A percentile compares a stretch with the other conserved stretches of the same genome.
Evolutionary conservation across 2,329 filamentous ascomycete species (phyloP).

Genomic region (Shiraia sp.): DNA sequence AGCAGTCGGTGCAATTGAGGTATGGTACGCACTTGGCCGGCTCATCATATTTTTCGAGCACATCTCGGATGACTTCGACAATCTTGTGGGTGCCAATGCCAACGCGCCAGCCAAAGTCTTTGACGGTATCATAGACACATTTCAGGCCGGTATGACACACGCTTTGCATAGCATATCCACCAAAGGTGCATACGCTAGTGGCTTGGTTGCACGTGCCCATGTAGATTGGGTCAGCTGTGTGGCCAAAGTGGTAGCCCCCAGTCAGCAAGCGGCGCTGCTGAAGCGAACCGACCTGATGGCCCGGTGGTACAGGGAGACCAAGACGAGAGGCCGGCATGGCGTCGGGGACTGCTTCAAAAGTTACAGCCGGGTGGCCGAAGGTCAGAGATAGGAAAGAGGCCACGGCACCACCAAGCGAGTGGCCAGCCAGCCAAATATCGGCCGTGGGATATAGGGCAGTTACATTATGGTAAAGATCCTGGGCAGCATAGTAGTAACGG

Average conservation of each 20-base stretch:
- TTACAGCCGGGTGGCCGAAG: constrained; percentile 87
- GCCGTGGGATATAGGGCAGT: constrained; percentile 84
- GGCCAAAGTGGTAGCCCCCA: constrained; percentile 86
- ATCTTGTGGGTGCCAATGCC: constrained; percentile 92
- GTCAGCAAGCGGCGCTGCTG: constrained; percentile 63
- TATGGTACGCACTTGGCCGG: constrained; percentile 78
- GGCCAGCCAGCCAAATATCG: constrained; percentile 86
- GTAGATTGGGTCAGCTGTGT: constrained; percentile 93
- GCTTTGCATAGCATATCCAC: constrained; percentile 90
- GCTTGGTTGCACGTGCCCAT: constrained; percentile 92
- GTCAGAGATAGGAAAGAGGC: constrained; percentile 87
- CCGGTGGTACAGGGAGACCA: constrained; percentile 83
- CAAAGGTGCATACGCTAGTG: constrained; percentile 85
- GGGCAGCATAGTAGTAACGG: constrained; percentile 85
- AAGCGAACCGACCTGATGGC: constrained; percentile 69
- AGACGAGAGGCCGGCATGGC: constrained; percentile 83
- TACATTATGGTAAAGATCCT: constrained; percentile 90
- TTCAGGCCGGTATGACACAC: constrained; percentile 87
- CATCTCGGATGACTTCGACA: constrained; percentile 81
- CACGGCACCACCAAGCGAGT: constrained; percentile 89
- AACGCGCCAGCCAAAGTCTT: constrained; percentile 88
- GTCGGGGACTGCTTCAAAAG: constrained; percentile 91
- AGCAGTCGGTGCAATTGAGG: constrained; percentile 82
- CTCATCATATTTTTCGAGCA: constrained; percentile 79
- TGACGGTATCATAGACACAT: constrained; percentile 91